Conservation (phyloP, 306 rosid genomes). For the Vigna hirtella region DNA sequence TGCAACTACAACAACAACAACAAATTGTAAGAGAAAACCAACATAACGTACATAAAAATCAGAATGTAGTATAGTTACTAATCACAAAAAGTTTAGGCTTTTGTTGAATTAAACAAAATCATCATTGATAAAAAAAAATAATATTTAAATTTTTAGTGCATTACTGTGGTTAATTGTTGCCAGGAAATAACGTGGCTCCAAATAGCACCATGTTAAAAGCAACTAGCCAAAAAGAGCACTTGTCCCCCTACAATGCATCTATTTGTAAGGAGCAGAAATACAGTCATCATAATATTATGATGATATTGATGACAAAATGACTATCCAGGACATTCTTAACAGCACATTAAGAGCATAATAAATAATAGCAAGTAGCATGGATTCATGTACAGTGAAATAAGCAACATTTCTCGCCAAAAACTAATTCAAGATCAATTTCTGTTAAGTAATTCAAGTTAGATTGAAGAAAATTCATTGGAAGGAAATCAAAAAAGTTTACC, state of each 20-base stretch:
- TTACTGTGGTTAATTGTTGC: background rate
- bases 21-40: conserved; percentile 48
- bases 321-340: conserved; percentile 18
- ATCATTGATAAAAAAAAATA: background rate
- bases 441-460: conserved; percentile 16
- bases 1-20: conserved; percentile 68
- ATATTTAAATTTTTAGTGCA: background rate
- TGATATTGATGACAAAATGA: conserved; percentile 5
- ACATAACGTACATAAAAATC: conserved; percentile 17
- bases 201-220: background rate
- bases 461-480: conserved; percentile 11
- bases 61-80: conserved; percentile 1
- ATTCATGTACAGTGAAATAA: conserved; percentile 11
- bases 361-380: conserved; percentile 25
- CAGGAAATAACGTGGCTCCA: conserved; percentile 10
- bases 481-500: conserved; percentile 6
- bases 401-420: conserved; percentile 12
- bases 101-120: background rate
- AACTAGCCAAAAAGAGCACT: background rate
- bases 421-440: background rate
- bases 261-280: conserved; percentile 7
- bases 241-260: background rate
- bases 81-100: conserved; percentile 4
- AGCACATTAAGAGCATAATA: background rate
- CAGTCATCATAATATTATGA: conserved; percentile 20